phyloP scores from a whole-genome alignment of 1,139 yeast genomes.

The Yamadazyma buinensis region DNA sequence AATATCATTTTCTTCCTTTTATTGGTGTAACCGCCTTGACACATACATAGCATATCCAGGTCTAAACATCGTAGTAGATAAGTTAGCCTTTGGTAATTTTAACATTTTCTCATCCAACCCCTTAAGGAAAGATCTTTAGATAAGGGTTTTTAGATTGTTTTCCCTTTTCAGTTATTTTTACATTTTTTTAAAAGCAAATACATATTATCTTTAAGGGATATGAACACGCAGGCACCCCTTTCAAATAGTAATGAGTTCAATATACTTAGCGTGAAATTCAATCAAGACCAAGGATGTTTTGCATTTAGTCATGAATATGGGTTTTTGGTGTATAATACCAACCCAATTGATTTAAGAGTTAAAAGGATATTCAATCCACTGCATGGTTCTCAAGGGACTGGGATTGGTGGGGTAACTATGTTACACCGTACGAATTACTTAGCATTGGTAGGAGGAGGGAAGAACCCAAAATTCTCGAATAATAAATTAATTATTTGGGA shows the following conservation, averaged over 20 bases:
- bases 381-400: conserved; percentile 34
- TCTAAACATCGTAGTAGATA: too few species aligned
- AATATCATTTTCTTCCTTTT: too few species aligned
- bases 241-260: conserved; percentile 25
- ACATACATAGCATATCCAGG: too few species aligned
- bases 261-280: conserved; percentile 63
- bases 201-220: too few species aligned
- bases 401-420: conserved; percentile 78
- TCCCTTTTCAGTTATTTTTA: too few species aligned
- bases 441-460: conserved; percentile 87
- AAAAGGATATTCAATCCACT: conserved; percentile 47
- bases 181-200: too few species aligned
- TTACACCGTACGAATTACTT: conserved; percentile 86
- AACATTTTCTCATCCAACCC: too few species aligned
- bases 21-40: too few species aligned
- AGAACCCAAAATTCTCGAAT: conserved; percentile 68
- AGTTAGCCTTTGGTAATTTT: too few species aligned
- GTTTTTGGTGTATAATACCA: conserved; percentile 81
- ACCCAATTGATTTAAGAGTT: conserved; percentile 80
- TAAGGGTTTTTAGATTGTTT: too few species aligned
- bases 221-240: conserved; percentile 35
- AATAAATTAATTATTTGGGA: conserved; percentile 88
- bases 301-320: conserved; percentile 81
- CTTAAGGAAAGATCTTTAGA: too few species aligned
- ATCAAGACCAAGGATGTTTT: conserved; percentile 89